Conservation (phyloP, 2,329 filamentous ascomycete species). For the Curvularia sp. region DNA sequence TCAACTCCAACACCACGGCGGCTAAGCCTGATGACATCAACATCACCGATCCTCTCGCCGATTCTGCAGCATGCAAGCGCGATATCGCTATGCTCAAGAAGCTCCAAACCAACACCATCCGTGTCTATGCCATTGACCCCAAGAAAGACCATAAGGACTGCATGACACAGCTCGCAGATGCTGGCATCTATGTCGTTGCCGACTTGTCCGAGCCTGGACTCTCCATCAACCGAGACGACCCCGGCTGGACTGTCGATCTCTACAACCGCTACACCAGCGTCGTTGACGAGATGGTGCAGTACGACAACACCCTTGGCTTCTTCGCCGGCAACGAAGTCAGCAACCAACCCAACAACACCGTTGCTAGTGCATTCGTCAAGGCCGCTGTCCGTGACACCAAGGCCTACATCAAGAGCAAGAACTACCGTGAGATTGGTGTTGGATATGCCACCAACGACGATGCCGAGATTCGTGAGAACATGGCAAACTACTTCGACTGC, state of each 20-base stretch:
- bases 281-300: conserved; percentile 79
- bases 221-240: conserved; percentile 85
- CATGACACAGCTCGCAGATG: conserved; percentile 81
- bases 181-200: conserved; percentile 93
- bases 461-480: conserved; percentile 76
- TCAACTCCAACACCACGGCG: conserved; percentile 60
- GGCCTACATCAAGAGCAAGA: conserved; percentile 83
- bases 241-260: conserved; percentile 79
- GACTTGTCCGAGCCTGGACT: conserved; percentile 82
- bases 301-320: conserved; percentile 94
- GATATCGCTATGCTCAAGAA: conserved; percentile 82
- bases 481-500: conserved; percentile 96
- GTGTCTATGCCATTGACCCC: conserved; percentile 92
- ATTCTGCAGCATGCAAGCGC: conserved; percentile 74
- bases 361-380: conserved; percentile 93
- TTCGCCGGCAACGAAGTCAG: conserved; percentile 98
- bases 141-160: conserved; percentile 78
- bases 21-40: conserved; percentile 55
- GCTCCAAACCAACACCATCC: conserved; percentile 84
- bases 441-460: conserved; percentile 98
- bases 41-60: conserved; percentile 84
- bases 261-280: conserved; percentile 84
- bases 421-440: conserved; percentile 81
- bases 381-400: conserved; percentile 96
- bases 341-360: conserved; percentile 86